Conservation (phyloP, 2,329 filamentous ascomycete genomes). For the Paracoccidioides brasiliensis region DNA sequence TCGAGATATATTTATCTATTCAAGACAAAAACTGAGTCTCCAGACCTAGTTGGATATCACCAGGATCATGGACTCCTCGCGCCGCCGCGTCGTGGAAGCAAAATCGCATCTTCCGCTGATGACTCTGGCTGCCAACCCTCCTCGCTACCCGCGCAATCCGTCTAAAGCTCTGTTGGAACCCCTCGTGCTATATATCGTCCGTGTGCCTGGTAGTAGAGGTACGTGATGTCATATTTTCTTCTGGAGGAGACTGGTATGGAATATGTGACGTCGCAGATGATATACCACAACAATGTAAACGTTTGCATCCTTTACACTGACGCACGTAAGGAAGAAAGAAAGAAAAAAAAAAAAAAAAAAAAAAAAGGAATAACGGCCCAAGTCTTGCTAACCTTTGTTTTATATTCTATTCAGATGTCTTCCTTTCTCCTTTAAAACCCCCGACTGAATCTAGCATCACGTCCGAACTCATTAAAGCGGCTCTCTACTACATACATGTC, state of each 20-base stretch:
- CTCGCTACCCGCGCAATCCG: constrained; percentile 68
- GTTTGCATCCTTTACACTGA: background rate
- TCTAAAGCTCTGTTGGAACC: constrained; percentile 55
- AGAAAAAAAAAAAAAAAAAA: background rate
- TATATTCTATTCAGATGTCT: constrained; percentile 53
- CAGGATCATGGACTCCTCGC: background rate
- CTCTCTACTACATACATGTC: constrained; percentile 83
- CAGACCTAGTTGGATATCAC: background rate
- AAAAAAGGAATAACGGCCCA: background rate
- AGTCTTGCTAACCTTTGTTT: background rate
- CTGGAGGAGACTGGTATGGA: background rate
- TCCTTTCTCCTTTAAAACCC: constrained; percentile 82
- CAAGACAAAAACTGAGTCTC: background rate
- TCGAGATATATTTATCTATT: background rate
- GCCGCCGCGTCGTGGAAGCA: constrained; percentile 48
- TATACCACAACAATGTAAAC: background rate
- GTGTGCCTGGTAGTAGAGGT: constrained; percentile 86
- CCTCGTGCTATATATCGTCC: constrained; percentile 76
- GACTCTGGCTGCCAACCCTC: constrained; percentile 70
- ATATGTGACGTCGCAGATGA: constrained; percentile 6
- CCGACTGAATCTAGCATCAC: constrained; percentile 72
- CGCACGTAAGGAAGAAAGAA: background rate
- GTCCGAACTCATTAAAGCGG: constrained; percentile 70
- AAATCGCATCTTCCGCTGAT: constrained; percentile 71
- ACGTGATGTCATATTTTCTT: constrained; percentile 14